Conservation (phyloP, 768 basidiomycete species). For the Hebeloma cylindrosporum region DNA sequence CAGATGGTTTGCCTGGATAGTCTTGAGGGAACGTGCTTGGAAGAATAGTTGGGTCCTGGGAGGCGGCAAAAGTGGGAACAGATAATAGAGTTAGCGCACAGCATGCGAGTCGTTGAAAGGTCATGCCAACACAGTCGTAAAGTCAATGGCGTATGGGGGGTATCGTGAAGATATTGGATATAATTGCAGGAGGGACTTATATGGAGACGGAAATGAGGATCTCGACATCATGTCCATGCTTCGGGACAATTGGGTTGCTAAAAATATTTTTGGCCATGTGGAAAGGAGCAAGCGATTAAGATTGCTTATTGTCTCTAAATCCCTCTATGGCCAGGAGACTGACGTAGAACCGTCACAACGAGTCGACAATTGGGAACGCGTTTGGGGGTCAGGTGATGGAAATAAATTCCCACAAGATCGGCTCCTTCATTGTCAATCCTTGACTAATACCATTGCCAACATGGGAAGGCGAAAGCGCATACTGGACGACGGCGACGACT, state of each 20-base stretch:
- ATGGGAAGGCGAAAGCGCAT: slow-evolving; percentile 82
- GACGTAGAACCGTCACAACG: too few relatives aligned
- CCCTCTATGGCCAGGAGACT: too few relatives aligned
- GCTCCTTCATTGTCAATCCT: background rate
- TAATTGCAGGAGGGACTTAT: background rate
- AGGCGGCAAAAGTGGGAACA: slow-evolving; percentile 19
- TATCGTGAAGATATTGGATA: too few relatives aligned
- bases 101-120: slow-evolving; percentile 15
- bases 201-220: too few relatives aligned
- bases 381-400: slow-evolving; percentile 16
- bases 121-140: slow-evolving; percentile 27
- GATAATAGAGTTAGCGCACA: slow-evolving; percentile 25
- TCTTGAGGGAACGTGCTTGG: slow-evolving; percentile 48
- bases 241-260: too few relatives aligned
- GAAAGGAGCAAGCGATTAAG: too few relatives aligned
- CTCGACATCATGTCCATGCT: too few relatives aligned
- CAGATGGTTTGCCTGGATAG: slow-evolving; percentile 46
- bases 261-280: too few relatives aligned
- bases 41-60: slow-evolving; percentile 28
- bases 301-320: too few relatives aligned
- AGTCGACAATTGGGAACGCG: too few relatives aligned
- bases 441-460: background rate
- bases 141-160: slow-evolving; percentile 5
- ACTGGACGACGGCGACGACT: slow-evolving; percentile 73
- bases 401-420: background rate